phyloP scores from a whole-genome alignment of 148 eudicot genomes.

The Vaccinium macrocarpon region DNA sequence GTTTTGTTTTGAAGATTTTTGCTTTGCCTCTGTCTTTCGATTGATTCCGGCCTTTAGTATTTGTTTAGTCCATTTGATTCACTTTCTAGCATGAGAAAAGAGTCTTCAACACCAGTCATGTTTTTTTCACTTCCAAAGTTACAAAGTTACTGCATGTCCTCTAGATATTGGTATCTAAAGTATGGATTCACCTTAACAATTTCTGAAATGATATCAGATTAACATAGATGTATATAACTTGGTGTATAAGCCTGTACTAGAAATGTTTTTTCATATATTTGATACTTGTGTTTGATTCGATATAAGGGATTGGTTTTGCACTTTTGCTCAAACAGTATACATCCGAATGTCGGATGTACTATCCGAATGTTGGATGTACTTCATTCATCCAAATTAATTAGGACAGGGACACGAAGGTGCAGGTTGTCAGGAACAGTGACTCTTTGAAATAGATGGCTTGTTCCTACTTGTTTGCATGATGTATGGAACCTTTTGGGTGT shows the following conservation, averaged over 20 bases:
- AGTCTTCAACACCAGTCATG: not conserved
- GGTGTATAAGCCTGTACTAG: not conserved
- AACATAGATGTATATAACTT: not conserved
- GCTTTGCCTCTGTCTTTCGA: not conserved
- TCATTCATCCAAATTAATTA: conserved; percentile 7
- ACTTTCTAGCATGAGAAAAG: not conserved
- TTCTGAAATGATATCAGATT: not conserved
- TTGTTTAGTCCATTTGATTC: conserved; percentile 9
- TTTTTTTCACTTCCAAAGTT: not conserved
- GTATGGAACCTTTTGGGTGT: not conserved
- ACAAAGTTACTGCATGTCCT: conserved; percentile 5
- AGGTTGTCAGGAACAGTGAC: not conserved
- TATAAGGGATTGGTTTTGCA: not conserved
- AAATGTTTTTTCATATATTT: not conserved
- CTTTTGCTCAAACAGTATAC: not conserved
- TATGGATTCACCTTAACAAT: not conserved
- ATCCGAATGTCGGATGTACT: not conserved
- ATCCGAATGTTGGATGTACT: not conserved
- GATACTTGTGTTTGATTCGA: not conserved
- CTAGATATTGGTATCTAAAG: not conserved
- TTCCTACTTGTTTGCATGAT: conserved; percentile 5
- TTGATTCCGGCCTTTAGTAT: conserved; percentile 6
- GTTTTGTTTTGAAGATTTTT: not conserved
- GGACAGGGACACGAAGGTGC: not conserved
- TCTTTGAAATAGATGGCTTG: not conserved